phyloP scores from a whole-genome alignment of 75 land plant species.

The Gnetum montanum region DNA sequence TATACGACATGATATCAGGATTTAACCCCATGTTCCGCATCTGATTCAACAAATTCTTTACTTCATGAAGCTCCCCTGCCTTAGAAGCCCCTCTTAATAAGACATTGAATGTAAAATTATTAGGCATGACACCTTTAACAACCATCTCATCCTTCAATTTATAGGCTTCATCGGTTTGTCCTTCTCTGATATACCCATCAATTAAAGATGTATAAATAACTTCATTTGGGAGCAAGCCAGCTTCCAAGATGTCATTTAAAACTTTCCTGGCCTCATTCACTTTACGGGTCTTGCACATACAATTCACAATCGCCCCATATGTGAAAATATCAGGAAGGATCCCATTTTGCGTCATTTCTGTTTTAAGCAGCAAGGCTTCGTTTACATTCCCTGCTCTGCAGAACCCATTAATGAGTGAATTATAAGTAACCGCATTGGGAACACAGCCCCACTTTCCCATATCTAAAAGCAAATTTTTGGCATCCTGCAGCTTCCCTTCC shows the following conservation, averaged over 20 bases:
- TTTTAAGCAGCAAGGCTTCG: slow-evolving; percentile 34
- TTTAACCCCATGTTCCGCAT: slow-evolving; percentile 27
- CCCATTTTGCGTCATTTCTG: slow-evolving; percentile 29
- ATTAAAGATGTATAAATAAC: slow-evolving; percentile 36
- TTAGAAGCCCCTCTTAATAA: slow-evolving; percentile 34
- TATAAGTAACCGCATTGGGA: slow-evolving; percentile 50
- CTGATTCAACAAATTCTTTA: slow-evolving; percentile 26
- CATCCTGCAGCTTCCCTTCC: slow-evolving; percentile 34
- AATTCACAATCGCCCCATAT: slow-evolving; percentile 27
- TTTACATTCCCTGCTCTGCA: slow-evolving; percentile 26
- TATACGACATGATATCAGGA: slow-evolving; percentile 36
- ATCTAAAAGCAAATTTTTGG: slow-evolving; percentile 25
- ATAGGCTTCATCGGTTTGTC: slow-evolving; percentile 32
- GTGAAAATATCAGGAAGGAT: slow-evolving; percentile 33
- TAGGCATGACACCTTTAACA: slow-evolving; percentile 23
- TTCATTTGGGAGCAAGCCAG: slow-evolving; percentile 17
- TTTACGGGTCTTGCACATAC: slow-evolving; percentile 27
- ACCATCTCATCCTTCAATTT: slow-evolving; percentile 36
- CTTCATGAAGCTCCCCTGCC: slow-evolving; percentile 29
- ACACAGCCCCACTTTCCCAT: slow-evolving; percentile 41
- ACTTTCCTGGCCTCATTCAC: slow-evolving; percentile 28
- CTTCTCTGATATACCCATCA: slow-evolving; percentile 44
- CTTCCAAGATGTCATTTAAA: slow-evolving; percentile 23
- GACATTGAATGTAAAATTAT: slow-evolving; percentile 33
- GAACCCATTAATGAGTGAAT: slow-evolving; percentile 40